Base-by-base conservation (phyloP, 2,329 filamentous ascomycete species). In the Emericellopsis cladophorae region DNA sequence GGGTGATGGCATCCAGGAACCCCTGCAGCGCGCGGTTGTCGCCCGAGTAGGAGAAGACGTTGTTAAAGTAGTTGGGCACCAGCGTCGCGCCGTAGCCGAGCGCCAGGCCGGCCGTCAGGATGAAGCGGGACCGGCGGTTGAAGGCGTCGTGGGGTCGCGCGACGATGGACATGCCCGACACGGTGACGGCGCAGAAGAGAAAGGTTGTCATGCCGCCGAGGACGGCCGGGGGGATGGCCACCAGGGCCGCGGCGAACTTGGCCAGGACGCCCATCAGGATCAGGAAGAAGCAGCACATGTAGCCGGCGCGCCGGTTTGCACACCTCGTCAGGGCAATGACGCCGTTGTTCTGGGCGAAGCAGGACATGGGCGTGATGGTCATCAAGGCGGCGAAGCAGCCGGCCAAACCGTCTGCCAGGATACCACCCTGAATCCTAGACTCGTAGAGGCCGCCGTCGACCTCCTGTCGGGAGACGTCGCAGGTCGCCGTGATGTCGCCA, bases 301-400 rank as follows among this genome's bases (percentile, higher is more conserved):
- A 88, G 5, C 86, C 86, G 5, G 84, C 86, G 37, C 79, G 82
- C 41, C 85, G 76, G 57, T 87, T 90, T 1, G 85, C 85, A 56
- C 84, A 90, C 14, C 84, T 74, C 0, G 85, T 92, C 36, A 92
- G 67, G 0, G 84, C 81, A 45, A 92, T 89, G 40, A 90, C 83
- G 31, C 84, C 84, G 55, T 90, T 89, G 64, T 90, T 90, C 57
- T 89, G 84, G 0, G 84, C 84, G 49, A 89, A 89, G 1, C 79
- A 82, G 2, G 77, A 80, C 75, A 89, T 84, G 24, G 84, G 84
- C 0, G 83, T 84, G 49, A 86, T 84, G 37, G 84, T 90, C 64
- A 79, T 83, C 26, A 92, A 71, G 1, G 79, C 82, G 14, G 84
- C 82, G 14, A 90, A 64, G 47, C 87, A 64, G 31, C 84, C 83